Percentiles rank a stretch among this genome's conserved stretches.
Evolutionary conservation across 192 early-diverging fungal genomes (phyloP).

Genomic region (Hyaloraphidium curvatum): DNA sequence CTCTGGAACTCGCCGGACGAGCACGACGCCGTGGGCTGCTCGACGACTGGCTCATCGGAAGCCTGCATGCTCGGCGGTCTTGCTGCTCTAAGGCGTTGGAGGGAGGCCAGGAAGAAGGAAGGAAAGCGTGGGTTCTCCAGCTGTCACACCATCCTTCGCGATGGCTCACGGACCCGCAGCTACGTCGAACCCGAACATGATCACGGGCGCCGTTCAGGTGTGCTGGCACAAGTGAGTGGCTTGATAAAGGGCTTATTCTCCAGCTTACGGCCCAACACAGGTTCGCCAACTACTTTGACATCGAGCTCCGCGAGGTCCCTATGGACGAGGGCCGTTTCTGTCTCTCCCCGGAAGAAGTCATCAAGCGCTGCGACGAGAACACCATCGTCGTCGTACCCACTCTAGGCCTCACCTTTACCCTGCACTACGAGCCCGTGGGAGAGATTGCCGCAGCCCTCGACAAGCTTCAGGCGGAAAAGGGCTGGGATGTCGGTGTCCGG

Average conservation of each 20-base stretch:
- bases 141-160: too few relatives aligned
- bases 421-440: slow-evolving; percentile 61
- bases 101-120: slow-evolving; percentile 26
- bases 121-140: too few relatives aligned
- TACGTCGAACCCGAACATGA: slow-evolving; percentile 48
- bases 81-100: slow-evolving; percentile 65
- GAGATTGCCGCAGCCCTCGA: slow-evolving; percentile 39
- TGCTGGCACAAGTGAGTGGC: too few relatives aligned
- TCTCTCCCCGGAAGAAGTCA: slow-evolving; percentile 40
- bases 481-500: slow-evolving; percentile 48
- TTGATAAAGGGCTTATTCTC: too few relatives aligned
- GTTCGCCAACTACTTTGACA: slow-evolving; percentile 55
- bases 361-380: slow-evolving; percentile 58
- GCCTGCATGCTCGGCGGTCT: slow-evolving; percentile 56
- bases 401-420: slow-evolving; percentile 62
- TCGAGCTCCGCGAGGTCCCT: slow-evolving; percentile 44
- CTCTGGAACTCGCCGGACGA: slow-evolving; percentile 35
- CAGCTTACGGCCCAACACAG: too few relatives aligned
- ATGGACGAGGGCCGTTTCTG: slow-evolving; percentile 29
- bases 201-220: slow-evolving; percentile 55
- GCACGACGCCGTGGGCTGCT: slow-evolving; percentile 26
- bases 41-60: slow-evolving; percentile 62
- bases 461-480: slow-evolving; percentile 33
- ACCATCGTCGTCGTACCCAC: slow-evolving; percentile 63
- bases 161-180: too few relatives aligned